phyloP scores from a whole-genome alignment of 1,139 yeast genomes.

The Hyphopichia khmerensis region DNA sequence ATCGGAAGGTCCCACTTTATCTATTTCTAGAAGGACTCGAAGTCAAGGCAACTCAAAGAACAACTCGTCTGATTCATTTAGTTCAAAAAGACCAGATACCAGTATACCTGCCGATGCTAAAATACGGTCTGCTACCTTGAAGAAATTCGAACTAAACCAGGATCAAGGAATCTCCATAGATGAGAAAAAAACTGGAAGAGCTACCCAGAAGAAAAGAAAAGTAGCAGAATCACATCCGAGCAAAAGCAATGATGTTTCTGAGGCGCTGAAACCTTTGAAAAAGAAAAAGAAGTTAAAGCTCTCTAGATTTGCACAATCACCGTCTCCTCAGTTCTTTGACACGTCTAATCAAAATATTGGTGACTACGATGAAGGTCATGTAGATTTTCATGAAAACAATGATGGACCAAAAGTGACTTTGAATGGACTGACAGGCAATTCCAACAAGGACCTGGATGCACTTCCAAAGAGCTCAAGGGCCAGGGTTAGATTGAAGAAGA shows the following conservation, averaged over 20 bases:
- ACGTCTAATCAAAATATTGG: constrained; percentile 34
- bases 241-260: background rate
- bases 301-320: constrained; percentile 9
- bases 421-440: background rate
- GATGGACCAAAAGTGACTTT: constrained; percentile 7
- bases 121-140: too few relatives aligned
- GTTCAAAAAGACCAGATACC: too few relatives aligned
- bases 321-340: constrained; percentile 22
- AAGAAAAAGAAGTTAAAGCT: constrained; percentile 18
- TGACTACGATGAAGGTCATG: constrained; percentile 35
- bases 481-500: background rate
- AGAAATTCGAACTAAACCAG: too few relatives aligned
- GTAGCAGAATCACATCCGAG: background rate
- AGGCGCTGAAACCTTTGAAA: background rate
- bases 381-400: constrained; percentile 24
- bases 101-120: too few relatives aligned
- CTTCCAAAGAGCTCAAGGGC: too few relatives aligned
- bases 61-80: too few relatives aligned
- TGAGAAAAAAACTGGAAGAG: background rate
- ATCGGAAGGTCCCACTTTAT: background rate
- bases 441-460: background rate
- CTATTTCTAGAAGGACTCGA: background rate
- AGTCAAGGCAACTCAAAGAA: background rate
- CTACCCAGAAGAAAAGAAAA: background rate
- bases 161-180: too few relatives aligned